Conservation (phyloP, 352 stramenopile species). For the Globisporangium cederbergense region DNA sequence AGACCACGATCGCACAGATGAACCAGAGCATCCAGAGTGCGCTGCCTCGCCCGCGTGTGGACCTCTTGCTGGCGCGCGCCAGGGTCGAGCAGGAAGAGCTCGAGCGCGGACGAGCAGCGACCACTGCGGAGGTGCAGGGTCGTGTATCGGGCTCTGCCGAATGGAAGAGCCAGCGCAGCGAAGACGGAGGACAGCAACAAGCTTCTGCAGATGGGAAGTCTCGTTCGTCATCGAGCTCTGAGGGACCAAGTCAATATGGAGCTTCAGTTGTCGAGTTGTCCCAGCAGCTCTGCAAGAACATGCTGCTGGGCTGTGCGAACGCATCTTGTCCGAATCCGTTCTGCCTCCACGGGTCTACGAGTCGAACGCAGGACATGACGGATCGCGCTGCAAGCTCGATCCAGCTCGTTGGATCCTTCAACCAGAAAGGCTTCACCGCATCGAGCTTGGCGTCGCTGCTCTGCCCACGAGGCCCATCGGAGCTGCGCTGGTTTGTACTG, state of each 20-base stretch:
- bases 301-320: slow-evolving; percentile 42
- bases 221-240: neutral
- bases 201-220: neutral
- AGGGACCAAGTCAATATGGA: neutral
- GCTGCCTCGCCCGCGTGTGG: slow-evolving; percentile 27
- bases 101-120: slow-evolving; percentile 22
- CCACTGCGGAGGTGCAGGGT: slow-evolving; percentile 52
- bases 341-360: slow-evolving; percentile 25
- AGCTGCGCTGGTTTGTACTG: slow-evolving; percentile 45
- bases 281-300: slow-evolving; percentile 42
- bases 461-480: slow-evolving; percentile 24
- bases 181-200: slow-evolving; percentile 40
- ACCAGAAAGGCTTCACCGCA: slow-evolving; percentile 27
- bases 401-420: slow-evolving; percentile 38
- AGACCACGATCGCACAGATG: slow-evolving; percentile 44
- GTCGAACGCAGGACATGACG: slow-evolving; percentile 4
- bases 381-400: slow-evolving; percentile 47
- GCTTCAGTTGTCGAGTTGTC: slow-evolving; percentile 26
- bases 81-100: slow-evolving; percentile 51
- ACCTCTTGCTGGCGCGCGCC: slow-evolving; percentile 35
- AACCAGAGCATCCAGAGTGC: slow-evolving; percentile 37
- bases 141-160: slow-evolving; percentile 76
- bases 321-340: slow-evolving; percentile 36
- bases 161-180: slow-evolving; percentile 68
- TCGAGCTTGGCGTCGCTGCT: slow-evolving; percentile 37